These are phyloP conservation scores for Ballota nigra DNA, from an alignment of 257 asterid genomes.

Conservation along the genomic window DNA sequence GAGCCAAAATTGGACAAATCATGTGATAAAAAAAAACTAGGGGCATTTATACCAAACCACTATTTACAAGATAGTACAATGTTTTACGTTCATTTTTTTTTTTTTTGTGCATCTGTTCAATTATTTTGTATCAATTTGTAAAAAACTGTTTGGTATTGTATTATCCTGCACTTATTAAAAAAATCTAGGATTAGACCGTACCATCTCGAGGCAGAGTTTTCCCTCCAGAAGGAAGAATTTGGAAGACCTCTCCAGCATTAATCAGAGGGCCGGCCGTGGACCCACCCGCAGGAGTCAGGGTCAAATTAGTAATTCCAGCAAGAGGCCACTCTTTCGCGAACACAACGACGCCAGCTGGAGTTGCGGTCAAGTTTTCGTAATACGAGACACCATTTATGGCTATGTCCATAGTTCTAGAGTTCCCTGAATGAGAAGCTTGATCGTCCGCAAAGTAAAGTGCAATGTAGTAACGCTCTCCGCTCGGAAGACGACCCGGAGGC, in stretches of 20 bases:
- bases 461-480: slow-evolving; percentile 45
- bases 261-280: slow-evolving; percentile 75
- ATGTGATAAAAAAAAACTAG: background rate
- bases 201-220: slow-evolving; percentile 87
- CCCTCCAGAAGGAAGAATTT: slow-evolving; percentile 58
- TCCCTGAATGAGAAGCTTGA: slow-evolving; percentile 43
- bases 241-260: slow-evolving; percentile 89
- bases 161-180: too few species aligned
- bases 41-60: too few species aligned
- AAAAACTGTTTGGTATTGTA: too few species aligned
- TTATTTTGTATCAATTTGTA: too few species aligned
- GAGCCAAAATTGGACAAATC: background rate
- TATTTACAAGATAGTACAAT: too few species aligned
- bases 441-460: slow-evolving; percentile 80
- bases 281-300: slow-evolving; percentile 60
- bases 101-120: too few species aligned
- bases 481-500: slow-evolving; percentile 62
- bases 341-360: slow-evolving; percentile 62
- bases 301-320: slow-evolving; percentile 64
- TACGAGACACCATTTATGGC: slow-evolving; percentile 60
- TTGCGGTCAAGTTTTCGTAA: slow-evolving; percentile 55
- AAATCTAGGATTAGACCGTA: slow-evolving; percentile 29
- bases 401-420: slow-evolving; percentile 54
- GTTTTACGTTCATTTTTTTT: too few species aligned
- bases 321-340: slow-evolving; percentile 81